These are phyloP conservation scores for Cruciata laevipes DNA, from an alignment of 257 asterid species.

Conservation along the genomic window DNA sequence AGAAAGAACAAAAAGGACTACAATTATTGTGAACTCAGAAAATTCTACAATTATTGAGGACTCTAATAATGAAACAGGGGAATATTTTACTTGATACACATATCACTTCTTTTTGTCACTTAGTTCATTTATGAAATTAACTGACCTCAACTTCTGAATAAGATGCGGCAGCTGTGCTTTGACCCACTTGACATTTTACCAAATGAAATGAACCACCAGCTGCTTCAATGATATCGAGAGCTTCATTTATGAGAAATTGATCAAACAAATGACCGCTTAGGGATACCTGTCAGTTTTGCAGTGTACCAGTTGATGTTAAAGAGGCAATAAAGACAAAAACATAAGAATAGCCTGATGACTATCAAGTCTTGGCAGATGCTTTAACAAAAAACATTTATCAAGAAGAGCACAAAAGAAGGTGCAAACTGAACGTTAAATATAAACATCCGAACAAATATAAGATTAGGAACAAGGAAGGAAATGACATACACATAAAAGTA, in stretches of 20 bases:
- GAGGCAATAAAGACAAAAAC: background rate
- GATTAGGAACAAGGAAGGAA: too few species aligned
- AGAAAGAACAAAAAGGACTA: background rate
- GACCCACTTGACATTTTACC: slow-evolving; percentile 92
- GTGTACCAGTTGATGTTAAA: slow-evolving; percentile 3
- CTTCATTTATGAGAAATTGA: slow-evolving; percentile 80
- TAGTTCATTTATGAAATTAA: slow-evolving; percentile 3
- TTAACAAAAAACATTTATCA: background rate
- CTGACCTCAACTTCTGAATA: slow-evolving; percentile 91
- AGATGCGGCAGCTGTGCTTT: slow-evolving; percentile 57
- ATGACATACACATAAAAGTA: background rate
- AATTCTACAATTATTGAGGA: background rate
- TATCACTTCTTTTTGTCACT: background rate
- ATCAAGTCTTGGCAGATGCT: background rate
- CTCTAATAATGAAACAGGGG: too few species aligned
- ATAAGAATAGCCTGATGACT: background rate
- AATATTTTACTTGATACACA: too few species aligned
- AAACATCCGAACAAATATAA: background rate
- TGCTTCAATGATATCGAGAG: slow-evolving; percentile 89
- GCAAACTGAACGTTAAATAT: background rate
- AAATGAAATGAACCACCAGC: slow-evolving; percentile 95
- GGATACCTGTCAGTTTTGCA: slow-evolving; percentile 53
- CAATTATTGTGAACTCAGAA: background rate
- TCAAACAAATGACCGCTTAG: slow-evolving; percentile 96
- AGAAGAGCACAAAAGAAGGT: background rate